Base-by-base conservation (phyloP, 176 grass and related monocot genomes). In the Musa troglodytarum region DNA sequence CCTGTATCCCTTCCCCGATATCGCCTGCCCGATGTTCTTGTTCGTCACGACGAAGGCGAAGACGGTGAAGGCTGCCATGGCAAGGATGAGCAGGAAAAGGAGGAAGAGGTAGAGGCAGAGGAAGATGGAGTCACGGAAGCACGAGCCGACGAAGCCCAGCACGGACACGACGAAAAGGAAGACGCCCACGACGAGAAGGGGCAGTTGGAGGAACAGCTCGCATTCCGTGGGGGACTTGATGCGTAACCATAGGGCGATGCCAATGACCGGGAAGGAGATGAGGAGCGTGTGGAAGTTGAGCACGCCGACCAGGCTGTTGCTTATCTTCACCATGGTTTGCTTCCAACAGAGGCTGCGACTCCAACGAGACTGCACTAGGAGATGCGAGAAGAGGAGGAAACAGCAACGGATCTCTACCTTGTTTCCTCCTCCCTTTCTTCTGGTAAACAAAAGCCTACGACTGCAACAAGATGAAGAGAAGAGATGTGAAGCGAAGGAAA, bases 211-310 rank as follows among this genome's bases (percentile, higher is more conserved):
- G 14, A 43, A 74, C 8, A 10, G 11, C 16, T 57, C 72, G 17
- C 72, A 74, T 6, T 28, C 72, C 2, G 14, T 2, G 0, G 13
- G 8, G 8, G 14, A 10, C 8, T 28, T 8, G 3, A 74, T 11
- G 8, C 26, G 14, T 9, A 74, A 74, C 72, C 72, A 74, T 9
- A 74, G 1, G 1, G 21, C 72, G 7, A 34, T 11, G 53, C 24
- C 53, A 23, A 74, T 74, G 53, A 43, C 26, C 7, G 52, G 53
- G 25, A 74, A 58, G 52, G 72, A 74, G 72, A 57, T 11, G 15
- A 74, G 1, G 24, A 74, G 54, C 15, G 54, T 57, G 8, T 43
- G 24, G 15, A 74, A 56, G 52, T 56, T 56, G 12, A 74, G 17
- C 14, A 74, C 2, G 25, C 24, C 25, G 13, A 59, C 1, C 2